Evolutionary conservation across 2,329 filamentous ascomycete genomes (phyloP).

Genomic region (Rutstroemia sp.): DNA sequence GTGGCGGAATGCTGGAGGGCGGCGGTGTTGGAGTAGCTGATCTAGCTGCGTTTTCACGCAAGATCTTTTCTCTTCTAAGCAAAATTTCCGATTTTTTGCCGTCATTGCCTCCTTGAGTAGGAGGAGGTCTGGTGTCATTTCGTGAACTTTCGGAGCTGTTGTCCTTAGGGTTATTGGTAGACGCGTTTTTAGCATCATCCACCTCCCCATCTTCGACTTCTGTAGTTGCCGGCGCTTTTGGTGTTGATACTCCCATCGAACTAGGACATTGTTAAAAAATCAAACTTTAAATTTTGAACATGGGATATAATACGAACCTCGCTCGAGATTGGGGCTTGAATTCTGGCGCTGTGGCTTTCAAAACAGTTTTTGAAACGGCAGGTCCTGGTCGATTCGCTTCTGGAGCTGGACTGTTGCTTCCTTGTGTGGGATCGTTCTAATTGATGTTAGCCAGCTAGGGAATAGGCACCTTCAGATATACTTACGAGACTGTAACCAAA

Average conservation of each 20-base stretch:
- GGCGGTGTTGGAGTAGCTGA: conserved; percentile 13
- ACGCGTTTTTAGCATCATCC: conserved; percentile 44
- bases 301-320: conserved; percentile 20
- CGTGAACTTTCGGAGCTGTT: conserved; percentile 5
- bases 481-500: conserved; percentile 61
- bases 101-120: conserved; percentile 11
- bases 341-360: conserved; percentile 53
- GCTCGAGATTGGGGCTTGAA: conserved; percentile 49
- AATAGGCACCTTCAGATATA: background rate
- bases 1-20: conserved; percentile 16
- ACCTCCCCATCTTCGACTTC: conserved; percentile 70
- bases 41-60: conserved; percentile 24
- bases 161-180: conserved; percentile 1
- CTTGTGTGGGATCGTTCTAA: conserved; percentile 11
- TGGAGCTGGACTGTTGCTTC: conserved; percentile 9
- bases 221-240: conserved; percentile 25
- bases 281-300: conserved; percentile 27
- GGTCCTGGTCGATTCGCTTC: conserved; percentile 4
- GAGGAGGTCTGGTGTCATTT: conserved; percentile 15
- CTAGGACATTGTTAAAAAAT: conserved; percentile 16
- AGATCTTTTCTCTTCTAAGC: conserved; percentile 22
- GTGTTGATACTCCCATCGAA: conserved; percentile 28
- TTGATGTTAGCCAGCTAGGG: conserved; percentile 27
- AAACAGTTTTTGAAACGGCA: conserved; percentile 32
- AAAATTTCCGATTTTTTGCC: conserved; percentile 24